A percentile compares a stretch with the other conserved stretches of the same genome.
Conservation (phyloP, 371 early-diverging fungal species). For the Cokeromyces recurvatus region DNA sequence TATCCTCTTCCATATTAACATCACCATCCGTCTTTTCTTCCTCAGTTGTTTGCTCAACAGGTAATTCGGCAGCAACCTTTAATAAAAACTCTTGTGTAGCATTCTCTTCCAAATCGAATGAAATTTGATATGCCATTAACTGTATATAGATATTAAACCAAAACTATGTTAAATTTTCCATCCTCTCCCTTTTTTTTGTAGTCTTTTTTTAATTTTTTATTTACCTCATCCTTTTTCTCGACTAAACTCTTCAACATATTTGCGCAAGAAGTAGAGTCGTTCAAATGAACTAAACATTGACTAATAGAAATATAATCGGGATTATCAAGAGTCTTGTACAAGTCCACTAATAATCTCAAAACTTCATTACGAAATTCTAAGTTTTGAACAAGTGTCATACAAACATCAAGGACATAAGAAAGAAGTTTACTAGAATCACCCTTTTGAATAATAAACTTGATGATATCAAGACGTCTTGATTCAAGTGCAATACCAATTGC, state of each 20-base stretch:
- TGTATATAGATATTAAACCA: constrained; percentile 15
- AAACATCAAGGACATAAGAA: constrained; percentile 77
- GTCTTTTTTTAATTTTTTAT: background rate
- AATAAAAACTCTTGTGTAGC: constrained; percentile 91
- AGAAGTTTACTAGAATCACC: constrained; percentile 72
- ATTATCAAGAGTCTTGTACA: constrained; percentile 71
- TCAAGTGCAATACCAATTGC: constrained; percentile 95
- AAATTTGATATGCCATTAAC: constrained; percentile 94
- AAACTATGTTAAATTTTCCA: background rate
- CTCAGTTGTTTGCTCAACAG: constrained; percentile 44
- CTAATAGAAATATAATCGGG: constrained; percentile 91
- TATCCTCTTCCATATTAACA: background rate
- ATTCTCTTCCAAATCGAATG: constrained; percentile 93
- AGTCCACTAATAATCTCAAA: constrained; percentile 75
- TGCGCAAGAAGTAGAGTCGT: constrained; percentile 70
- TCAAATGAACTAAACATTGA: constrained; percentile 89
- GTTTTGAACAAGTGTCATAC: constrained; percentile 77
- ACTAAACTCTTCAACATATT: constrained; percentile 67
- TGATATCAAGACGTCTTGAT: constrained; percentile 82
- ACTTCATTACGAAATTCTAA: constrained; percentile 82
- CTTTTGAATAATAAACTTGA: constrained; percentile 74
- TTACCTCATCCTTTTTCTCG: constrained; percentile 51
- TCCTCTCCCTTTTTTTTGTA: background rate
- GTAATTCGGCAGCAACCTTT: constrained; percentile 65
- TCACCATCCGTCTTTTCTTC: constrained; percentile 24